Conservation (phyloP, 2,329 filamentous ascomycete species). For the Neocatenulostroma microsporum region DNA sequence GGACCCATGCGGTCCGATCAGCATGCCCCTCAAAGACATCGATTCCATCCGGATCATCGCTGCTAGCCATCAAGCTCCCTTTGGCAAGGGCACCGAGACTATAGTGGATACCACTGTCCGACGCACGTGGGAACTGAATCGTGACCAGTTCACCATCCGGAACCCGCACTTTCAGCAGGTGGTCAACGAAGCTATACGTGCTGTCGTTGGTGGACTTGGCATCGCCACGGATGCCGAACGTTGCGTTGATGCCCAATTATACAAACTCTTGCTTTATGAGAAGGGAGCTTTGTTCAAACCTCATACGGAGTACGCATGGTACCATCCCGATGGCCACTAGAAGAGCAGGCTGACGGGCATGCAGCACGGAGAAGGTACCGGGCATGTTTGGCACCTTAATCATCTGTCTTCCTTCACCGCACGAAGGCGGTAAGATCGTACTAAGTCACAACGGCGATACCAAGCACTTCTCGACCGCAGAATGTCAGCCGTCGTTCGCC, state of each 20-base stretch:
- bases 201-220: too few relatives aligned
- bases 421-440: background rate
- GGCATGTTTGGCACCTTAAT: conserved; percentile 1
- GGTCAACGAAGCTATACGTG: too few relatives aligned
- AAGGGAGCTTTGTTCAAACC: background rate
- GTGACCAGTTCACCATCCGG: background rate
- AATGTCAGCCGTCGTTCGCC: background rate
- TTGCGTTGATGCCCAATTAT: background rate
- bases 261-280: conserved; percentile 1
- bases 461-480: background rate
- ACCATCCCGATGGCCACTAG: background rate
- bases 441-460: background rate
- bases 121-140: background rate
- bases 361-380: background rate
- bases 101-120: background rate
- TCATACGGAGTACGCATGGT: background rate
- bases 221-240: too few relatives aligned
- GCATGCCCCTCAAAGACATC: background rate
- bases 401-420: background rate
- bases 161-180: too few relatives aligned
- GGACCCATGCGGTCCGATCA: conserved; percentile 1
- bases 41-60: conserved; percentile 1
- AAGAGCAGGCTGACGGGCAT: background rate
- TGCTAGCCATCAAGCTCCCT: background rate
- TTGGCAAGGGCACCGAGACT: background rate